Evolutionary conservation across 352 stramenopile species (phyloP).

Genomic region (Globisporangium orthogonon): DNA sequence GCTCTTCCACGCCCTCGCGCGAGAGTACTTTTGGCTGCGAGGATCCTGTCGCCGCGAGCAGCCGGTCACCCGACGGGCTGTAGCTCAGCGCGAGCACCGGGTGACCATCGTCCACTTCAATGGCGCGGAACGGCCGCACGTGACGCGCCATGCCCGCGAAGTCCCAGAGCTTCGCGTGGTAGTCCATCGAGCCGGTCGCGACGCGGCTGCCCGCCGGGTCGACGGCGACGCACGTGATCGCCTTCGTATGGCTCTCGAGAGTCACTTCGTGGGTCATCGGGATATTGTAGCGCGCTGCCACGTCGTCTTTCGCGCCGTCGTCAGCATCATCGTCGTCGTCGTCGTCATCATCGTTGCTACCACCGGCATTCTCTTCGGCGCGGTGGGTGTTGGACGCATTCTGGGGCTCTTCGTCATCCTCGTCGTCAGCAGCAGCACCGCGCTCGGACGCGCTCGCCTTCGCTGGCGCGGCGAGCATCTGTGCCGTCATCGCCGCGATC

Average conservation of each 20-base stretch:
- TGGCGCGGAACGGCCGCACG: conserved; percentile 70
- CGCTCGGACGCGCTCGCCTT: conserved; percentile 3
- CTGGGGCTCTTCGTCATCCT: background rate
- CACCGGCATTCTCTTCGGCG: background rate
- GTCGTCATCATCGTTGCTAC: conserved; percentile 14
- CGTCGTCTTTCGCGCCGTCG: conserved; percentile 35
- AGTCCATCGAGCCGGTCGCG: conserved; percentile 77
- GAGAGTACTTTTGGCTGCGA: conserved; percentile 74
- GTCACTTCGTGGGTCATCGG: conserved; percentile 66
- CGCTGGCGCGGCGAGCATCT: conserved; percentile 54
- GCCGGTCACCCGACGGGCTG: conserved; percentile 66
- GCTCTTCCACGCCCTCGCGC: conserved; percentile 70
- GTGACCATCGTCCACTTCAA: conserved; percentile 78
- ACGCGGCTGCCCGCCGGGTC: conserved; percentile 62
- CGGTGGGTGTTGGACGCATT: background rate
- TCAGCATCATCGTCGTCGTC: conserved; percentile 25
- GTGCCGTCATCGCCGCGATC: conserved; percentile 62
- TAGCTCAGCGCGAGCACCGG: conserved; percentile 75
- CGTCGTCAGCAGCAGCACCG: background rate
- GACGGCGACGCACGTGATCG: conserved; percentile 61
- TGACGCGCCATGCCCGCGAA: conserved; percentile 82
- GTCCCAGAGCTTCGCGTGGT: conserved; percentile 84
- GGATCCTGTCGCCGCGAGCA: conserved; percentile 62
- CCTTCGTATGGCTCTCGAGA: conserved; percentile 52
- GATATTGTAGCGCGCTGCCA: conserved; percentile 59